phyloP scores from a whole-genome alignment of 73 alveolate species.

The Paramecium sexaurelia region DNA sequence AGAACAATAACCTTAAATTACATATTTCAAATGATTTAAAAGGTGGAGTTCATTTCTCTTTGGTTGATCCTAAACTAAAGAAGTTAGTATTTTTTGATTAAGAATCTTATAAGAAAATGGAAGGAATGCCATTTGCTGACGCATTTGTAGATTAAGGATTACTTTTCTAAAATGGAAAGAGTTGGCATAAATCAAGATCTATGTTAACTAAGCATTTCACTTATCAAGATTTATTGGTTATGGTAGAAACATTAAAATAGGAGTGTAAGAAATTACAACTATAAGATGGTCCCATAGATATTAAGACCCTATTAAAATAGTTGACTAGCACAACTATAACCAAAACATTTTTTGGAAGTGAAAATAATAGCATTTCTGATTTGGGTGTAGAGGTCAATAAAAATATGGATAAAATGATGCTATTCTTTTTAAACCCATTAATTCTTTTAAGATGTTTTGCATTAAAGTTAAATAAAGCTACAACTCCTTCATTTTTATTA shows the following conservation, averaged over 20 bases:
- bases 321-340: neutral
- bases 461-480: neutral
- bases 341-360: constrained; percentile 38
- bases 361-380: neutral
- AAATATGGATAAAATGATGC: constrained; percentile 35
- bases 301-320: neutral
- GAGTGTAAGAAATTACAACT: neutral
- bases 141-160: constrained; percentile 35
- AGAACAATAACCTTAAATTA: neutral
- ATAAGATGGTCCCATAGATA: constrained; percentile 39
- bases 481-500: constrained; percentile 44
- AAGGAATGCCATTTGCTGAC: constrained; percentile 50
- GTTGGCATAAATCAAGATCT: constrained; percentile 11
- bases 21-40: constrained; percentile 32
- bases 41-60: constrained; percentile 58
- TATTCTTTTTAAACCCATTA: constrained; percentile 14
- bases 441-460: constrained; percentile 44
- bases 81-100: neutral
- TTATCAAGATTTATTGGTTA: neutral
- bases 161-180: neutral
- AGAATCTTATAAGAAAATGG: constrained; percentile 18
- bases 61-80: constrained; percentile 28
- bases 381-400: constrained; percentile 37
- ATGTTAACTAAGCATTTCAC: constrained; percentile 38
- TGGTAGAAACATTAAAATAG: constrained; percentile 38